These are phyloP conservation scores for Neodidymelliopsis sp. DNA, from an alignment of 2,329 filamentous ascomycete genomes.

Conservation along the genomic window DNA sequence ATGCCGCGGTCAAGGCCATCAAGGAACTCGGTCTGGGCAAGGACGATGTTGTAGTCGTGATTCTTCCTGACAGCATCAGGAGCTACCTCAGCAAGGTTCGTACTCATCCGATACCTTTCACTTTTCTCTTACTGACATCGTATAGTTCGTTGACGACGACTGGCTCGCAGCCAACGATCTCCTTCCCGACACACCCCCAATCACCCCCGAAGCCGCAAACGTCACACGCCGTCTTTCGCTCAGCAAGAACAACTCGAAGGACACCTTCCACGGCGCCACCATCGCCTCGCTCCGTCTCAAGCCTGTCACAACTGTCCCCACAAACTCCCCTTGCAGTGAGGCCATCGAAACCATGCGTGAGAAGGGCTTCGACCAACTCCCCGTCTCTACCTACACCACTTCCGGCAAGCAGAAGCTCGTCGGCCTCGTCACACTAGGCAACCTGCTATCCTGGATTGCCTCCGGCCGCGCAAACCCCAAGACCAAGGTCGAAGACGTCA, in stretches of 20 bases:
- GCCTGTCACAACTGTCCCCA: conserved; percentile 85
- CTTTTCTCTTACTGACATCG: conserved; percentile 20
- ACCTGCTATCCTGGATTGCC: conserved; percentile 89
- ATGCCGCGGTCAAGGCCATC: conserved; percentile 77
- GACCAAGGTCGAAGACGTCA: conserved; percentile 82
- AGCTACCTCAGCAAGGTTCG: conserved; percentile 89
- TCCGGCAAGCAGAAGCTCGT: conserved; percentile 76
- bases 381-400: conserved; percentile 70
- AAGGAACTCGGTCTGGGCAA: conserved; percentile 79
- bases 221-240: conserved; percentile 49
- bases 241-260: conserved; percentile 56
- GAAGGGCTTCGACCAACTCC: conserved; percentile 96
- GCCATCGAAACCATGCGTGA: conserved; percentile 99
- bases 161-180: conserved; percentile 98
- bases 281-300: conserved; percentile 87
- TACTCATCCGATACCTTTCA: neutral
- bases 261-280: conserved; percentile 80
- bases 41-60: conserved; percentile 86
- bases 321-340: conserved; percentile 76
- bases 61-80: conserved; percentile 94
- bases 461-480: conserved; percentile 78
- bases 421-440: conserved; percentile 92
- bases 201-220: conserved; percentile 32
- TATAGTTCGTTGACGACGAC: conserved; percentile 90
- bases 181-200: conserved; percentile 67